These are phyloP conservation scores for Byssothecium circinans DNA, from an alignment of 2,329 filamentous ascomycete species.

Conservation along the genomic window DNA sequence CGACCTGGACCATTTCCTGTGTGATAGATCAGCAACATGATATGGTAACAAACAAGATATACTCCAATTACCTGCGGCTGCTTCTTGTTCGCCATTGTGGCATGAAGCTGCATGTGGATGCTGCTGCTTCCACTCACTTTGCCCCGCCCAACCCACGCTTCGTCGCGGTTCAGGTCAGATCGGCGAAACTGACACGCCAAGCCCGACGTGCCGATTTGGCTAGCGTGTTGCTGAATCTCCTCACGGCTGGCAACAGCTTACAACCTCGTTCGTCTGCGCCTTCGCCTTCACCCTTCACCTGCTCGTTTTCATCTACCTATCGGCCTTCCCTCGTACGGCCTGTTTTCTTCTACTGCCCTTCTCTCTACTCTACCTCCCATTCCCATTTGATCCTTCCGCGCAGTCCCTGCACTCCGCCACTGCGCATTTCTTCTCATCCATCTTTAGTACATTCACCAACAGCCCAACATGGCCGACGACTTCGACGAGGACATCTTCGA, in stretches of 20 bases:
- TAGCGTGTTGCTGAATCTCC: slow-evolving; percentile 19
- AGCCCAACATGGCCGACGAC: slow-evolving; percentile 70
- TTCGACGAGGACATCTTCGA: slow-evolving; percentile 95
- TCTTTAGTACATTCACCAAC: slow-evolving; percentile 3
- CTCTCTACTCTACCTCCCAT: background rate
- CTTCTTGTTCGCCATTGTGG: slow-evolving; percentile 50
- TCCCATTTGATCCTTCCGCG: background rate
- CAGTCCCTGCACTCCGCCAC: too few relatives aligned
- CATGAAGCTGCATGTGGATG: slow-evolving; percentile 1
- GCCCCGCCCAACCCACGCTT: slow-evolving; percentile 19
- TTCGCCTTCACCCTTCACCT: too few relatives aligned
- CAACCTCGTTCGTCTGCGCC: too few relatives aligned
- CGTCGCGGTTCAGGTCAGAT: slow-evolving; percentile 13
- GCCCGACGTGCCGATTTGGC: slow-evolving; percentile 12
- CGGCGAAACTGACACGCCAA: slow-evolving; percentile 17
- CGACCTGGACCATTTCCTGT: slow-evolving; percentile 99
- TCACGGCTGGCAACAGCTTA: slow-evolving; percentile 1
- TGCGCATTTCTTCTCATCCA: background rate
- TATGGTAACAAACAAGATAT: too few relatives aligned
- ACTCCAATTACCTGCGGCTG: slow-evolving; percentile 47
- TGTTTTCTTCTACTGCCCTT: background rate
- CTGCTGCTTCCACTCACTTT: too few relatives aligned
- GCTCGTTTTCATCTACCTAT: background rate
- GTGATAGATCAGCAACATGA: slow-evolving; percentile 21
- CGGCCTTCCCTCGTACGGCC: background rate